These are phyloP conservation scores for Udeniomyces megalosporus DNA, from an alignment of 768 basidiomycete species.

Conservation along the genomic window DNA sequence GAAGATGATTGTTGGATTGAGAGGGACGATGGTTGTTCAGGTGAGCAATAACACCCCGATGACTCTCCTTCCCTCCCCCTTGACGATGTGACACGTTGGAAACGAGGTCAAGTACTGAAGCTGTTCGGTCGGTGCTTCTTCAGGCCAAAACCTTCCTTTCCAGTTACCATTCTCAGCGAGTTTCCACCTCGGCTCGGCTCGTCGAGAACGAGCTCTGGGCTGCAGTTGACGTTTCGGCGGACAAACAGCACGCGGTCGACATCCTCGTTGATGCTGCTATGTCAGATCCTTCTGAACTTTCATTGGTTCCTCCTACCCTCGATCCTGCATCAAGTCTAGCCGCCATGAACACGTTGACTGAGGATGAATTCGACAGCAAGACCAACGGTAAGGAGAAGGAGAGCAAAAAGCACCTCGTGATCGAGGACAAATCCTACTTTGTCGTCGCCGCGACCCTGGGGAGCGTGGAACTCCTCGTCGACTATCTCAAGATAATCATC, in stretches of 20 bases:
- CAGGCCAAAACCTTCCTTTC: conserved; percentile 78
- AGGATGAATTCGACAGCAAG: neutral
- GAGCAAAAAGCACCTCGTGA: conserved; percentile 38
- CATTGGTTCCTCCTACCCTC: conserved; percentile 26
- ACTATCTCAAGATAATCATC: conserved; percentile 75
- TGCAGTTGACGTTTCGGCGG: conserved; percentile 51
- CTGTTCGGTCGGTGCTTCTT: neutral
- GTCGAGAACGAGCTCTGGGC: conserved; percentile 96
- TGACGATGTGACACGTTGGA: too few relatives aligned
- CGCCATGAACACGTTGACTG: too few relatives aligned
- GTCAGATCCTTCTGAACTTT: conserved; percentile 56
- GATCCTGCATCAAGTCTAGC: neutral
- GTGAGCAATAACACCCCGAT: too few relatives aligned
- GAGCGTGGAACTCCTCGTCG: conserved; percentile 47
- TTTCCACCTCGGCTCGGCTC: conserved; percentile 64
- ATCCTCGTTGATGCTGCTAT: conserved; percentile 67
- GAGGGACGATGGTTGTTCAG: conserved; percentile 73
- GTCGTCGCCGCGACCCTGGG: conserved; percentile 71
- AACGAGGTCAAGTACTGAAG: neutral
- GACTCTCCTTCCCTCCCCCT: neutral
- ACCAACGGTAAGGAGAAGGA: conserved; percentile 14
- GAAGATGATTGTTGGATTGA: conserved; percentile 80
- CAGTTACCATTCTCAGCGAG: conserved; percentile 62
- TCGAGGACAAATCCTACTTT: conserved; percentile 75
- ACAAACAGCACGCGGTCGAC: conserved; percentile 54